Conservation (phyloP, 345 rosid genomes). For the Populus deltoides region DNA sequence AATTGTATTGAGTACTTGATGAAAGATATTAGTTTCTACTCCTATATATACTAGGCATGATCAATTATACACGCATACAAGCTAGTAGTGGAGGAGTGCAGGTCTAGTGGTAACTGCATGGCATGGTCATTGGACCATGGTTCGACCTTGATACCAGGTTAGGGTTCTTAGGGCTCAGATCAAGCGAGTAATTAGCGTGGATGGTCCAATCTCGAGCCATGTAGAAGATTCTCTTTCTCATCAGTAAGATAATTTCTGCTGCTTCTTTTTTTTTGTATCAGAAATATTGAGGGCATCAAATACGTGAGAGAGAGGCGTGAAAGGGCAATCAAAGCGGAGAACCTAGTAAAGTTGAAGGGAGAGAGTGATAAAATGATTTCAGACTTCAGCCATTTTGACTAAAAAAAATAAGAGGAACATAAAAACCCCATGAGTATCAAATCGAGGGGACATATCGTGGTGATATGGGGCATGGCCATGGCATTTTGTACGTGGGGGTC, state of each 20-base stretch:
- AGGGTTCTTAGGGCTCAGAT: no score
- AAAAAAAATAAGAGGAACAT: slow-evolving; percentile 5
- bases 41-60: no score
- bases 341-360: neutral
- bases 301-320: neutral
- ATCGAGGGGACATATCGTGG: slow-evolving; percentile 26
- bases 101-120: no score
- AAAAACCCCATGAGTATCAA: slow-evolving; percentile 23
- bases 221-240: neutral
- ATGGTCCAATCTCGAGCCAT: neutral
- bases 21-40: no score
- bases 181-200: no score
- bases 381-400: neutral
- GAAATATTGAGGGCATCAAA: neutral
- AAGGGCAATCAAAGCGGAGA: neutral
- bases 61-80: no score
- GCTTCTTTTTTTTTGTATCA: neutral
- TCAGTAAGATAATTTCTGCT: neutral
- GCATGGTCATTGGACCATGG: no score
- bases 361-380: neutral
- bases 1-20: no score
- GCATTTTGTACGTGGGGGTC: neutral
- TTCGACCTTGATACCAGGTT: no score
- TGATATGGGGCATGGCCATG: neutral
- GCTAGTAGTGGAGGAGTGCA: no score